Evolutionary conservation across 495 filamentous ascomycete genomes (phyloP).

Genomic region (Trichoderma gamsii): DNA sequence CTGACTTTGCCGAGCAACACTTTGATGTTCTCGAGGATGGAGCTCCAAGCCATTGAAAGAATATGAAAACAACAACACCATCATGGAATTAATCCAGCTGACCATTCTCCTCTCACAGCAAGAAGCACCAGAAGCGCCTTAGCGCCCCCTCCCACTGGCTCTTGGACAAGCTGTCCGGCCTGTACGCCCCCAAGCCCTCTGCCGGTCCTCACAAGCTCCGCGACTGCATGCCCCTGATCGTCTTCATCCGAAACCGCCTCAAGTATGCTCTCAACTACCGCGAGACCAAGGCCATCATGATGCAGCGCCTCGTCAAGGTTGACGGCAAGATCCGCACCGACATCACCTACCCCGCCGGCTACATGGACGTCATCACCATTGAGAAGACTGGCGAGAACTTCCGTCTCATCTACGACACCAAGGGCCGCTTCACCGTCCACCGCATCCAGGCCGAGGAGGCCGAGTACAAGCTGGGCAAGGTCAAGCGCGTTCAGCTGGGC

Average conservation of each 20-base stretch:
- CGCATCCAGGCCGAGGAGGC: constrained; percentile 97
- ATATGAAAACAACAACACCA: neutral
- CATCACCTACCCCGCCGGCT: constrained; percentile 92
- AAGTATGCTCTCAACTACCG: constrained; percentile 99
- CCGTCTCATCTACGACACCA: constrained; percentile 99
- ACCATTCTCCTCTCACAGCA: constrained; percentile 47
- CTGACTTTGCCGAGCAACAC: neutral
- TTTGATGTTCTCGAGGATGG: neutral
- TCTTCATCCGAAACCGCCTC: constrained; percentile 98
- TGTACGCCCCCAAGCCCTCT: constrained; percentile 93
- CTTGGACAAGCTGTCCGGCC: constrained; percentile 96
- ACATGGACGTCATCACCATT: constrained; percentile 98
- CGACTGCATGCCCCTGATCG: constrained; percentile 97
- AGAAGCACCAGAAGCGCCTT: constrained; percentile 99
- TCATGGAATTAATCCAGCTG: neutral
- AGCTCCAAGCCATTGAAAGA: neutral
- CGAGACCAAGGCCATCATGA: constrained; percentile 95
- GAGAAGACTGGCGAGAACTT: constrained; percentile 99
- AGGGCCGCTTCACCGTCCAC: constrained; percentile 99
- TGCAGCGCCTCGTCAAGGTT: constrained; percentile 99
- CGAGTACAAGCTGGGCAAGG: constrained; percentile 98
- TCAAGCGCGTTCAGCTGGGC: constrained; percentile 98
- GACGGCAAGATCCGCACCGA: constrained; percentile 99
- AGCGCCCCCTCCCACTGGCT: constrained; percentile 99
- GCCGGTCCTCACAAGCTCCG: constrained; percentile 98